phyloP scores from a whole-genome alignment of 139 green algal genomes.

The Tetraselmis striata region DNA sequence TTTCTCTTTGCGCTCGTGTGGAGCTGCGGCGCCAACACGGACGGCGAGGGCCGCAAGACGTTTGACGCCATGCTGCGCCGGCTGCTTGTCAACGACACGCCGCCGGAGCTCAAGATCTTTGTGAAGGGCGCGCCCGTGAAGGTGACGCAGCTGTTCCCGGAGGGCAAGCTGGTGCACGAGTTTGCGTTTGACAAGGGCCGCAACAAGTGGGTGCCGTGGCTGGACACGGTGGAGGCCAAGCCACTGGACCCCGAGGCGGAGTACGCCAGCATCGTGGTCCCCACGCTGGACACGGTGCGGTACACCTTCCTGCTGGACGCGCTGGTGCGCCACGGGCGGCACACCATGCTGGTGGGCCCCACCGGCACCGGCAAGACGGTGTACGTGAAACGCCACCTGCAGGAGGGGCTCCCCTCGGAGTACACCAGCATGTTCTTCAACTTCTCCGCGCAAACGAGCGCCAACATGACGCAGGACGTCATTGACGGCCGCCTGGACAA shows the following conservation, averaged over 20 bases:
- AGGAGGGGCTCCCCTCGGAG: not conserved
- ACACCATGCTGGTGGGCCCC: conserved; percentile 26
- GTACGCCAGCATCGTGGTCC: conserved; percentile 18
- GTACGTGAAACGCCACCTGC: conserved; percentile 29
- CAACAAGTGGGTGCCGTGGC: conserved; percentile 30
- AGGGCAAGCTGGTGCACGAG: conserved; percentile 23
- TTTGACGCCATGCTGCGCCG: conserved; percentile 26
- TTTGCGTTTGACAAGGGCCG: conserved; percentile 26
- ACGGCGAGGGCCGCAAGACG: conserved; percentile 20
- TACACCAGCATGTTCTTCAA: conserved; percentile 18
- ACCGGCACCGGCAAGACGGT: conserved; percentile 44
- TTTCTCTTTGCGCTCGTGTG: conserved; percentile 34
- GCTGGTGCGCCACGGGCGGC: conserved; percentile 14
- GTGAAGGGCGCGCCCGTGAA: conserved; percentile 13
- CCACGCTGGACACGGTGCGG: conserved; percentile 14
- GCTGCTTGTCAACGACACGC: conserved; percentile 15
- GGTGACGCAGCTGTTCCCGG: conserved; percentile 25
- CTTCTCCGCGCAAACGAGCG: conserved; percentile 34
- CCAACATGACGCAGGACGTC: conserved; percentile 37
- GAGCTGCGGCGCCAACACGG: conserved; percentile 21
- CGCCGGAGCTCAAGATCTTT: conserved; percentile 17
- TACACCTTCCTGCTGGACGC: conserved; percentile 23
- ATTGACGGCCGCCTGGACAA: conserved; percentile 58
- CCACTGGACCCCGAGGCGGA: conserved; percentile 13
- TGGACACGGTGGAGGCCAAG: conserved; percentile 15